Base-by-base conservation (phyloP, 169 alveolate species). In the Cryptosporidium bovis region DNA sequence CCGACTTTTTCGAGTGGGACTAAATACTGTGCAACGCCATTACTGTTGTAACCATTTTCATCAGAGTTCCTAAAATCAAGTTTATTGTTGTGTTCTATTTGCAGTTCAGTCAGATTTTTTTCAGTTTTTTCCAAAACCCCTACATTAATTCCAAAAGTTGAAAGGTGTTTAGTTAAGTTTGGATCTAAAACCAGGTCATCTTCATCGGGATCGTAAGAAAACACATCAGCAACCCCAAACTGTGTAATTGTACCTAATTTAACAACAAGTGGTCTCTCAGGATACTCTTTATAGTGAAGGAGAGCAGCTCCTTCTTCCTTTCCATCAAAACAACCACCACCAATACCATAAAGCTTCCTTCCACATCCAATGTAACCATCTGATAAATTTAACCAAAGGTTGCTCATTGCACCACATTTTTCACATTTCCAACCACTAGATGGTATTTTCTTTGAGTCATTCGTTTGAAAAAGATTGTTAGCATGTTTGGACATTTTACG, bases 171-270 rank as follows among this genome's bases (percentile, higher is more conserved):
- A 0, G 94, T 95, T 31, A 96, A 93, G 31, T 92, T 67, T 1
- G 97, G 97, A 91, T 96, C 98, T 33, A 92, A 64, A 27, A 96
- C 97, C 53, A 92, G 53, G 66, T 84, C 90, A 77, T 92, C 93
- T 64, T 91, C 93, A 66, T 92, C 95, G 29, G 95, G 93, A 27
- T 97, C 97, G 91, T 96, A 96, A 51, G 97, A 95, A 90, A 92
- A 96, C 18, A 96, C 97, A 58, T 96, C 97, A 2, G 98, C 99
- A 48, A 91, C 92, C 13, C 96, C 95, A 58, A 92, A 93, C 6
- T 96, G 96, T 4, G 98, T 95, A 50, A 96, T 95, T 33, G 99
- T 96, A 2, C 98, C 98, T 18, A 96, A 69, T 92, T 96, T 96
- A 31, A 95, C 99, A 31, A 94, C 98, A 82, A 96, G 82, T 36